Percentiles rank a stretch among this genome's conserved stretches.
Evolutionary conservation across 495 filamentous ascomycete species (phyloP).

Genomic region (Penicillium verhagenii): DNA sequence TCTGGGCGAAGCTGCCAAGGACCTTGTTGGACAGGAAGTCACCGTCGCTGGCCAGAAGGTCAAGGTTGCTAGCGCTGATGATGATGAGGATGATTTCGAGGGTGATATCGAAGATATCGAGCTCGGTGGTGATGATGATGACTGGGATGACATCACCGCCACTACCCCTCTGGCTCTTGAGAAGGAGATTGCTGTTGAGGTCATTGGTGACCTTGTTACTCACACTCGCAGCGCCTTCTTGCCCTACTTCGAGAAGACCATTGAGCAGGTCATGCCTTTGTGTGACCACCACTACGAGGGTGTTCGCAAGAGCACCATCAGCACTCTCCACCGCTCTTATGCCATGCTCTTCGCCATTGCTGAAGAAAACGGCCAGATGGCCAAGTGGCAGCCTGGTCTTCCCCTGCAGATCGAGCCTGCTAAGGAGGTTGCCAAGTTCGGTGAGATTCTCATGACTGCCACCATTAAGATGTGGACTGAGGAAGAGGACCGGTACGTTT

Average conservation of each 20-base stretch:
- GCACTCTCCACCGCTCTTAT: constrained; percentile 90
- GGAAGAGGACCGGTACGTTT: constrained; percentile 83
- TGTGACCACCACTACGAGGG: constrained; percentile 90
- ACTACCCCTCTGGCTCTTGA: constrained; percentile 87
- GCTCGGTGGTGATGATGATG: constrained; percentile 73
- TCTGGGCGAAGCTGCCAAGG: constrained; percentile 72
- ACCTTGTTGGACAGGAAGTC: constrained; percentile 74
- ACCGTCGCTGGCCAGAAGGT: constrained; percentile 78
- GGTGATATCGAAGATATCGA: constrained; percentile 62
- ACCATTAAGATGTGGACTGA: constrained; percentile 84
- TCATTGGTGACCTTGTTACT: constrained; percentile 87
- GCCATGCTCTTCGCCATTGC: constrained; percentile 84
- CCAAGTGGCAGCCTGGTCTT: constrained; percentile 86
- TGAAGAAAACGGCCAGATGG: constrained; percentile 73
- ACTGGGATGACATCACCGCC: constrained; percentile 77
- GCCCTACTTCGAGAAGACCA: constrained; percentile 87
- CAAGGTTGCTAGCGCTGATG: constrained; percentile 64
- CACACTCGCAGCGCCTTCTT: constrained; percentile 73
- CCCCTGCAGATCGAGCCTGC: constrained; percentile 77
- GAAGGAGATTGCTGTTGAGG: constrained; percentile 96
- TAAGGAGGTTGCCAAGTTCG: constrained; percentile 77
- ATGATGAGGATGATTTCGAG: constrained; percentile 58
- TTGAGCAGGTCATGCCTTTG: constrained; percentile 76
- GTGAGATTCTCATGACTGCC: constrained; percentile 78
- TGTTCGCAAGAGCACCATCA: constrained; percentile 83